These are phyloP conservation scores for Entoloma clypeatum DNA, from an alignment of 1,284 basidiomycete genomes.

Conservation along the genomic window DNA sequence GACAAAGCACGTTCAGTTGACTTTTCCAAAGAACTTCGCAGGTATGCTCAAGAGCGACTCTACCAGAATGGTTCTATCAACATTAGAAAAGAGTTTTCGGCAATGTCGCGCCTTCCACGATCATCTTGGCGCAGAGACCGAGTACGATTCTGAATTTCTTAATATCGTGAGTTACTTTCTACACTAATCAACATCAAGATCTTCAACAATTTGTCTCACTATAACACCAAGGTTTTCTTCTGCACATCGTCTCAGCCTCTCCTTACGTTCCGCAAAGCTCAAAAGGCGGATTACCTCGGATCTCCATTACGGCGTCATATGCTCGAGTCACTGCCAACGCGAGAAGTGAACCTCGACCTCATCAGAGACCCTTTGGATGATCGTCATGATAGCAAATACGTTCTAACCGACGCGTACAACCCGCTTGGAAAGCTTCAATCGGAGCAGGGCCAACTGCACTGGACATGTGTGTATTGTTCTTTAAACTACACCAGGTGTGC, in stretches of 20 bases:
- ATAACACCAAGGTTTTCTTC: conserved; percentile 64
- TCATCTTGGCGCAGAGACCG: conserved; percentile 38
- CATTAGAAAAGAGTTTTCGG: conserved; percentile 62
- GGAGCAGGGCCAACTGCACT: conserved; percentile 62
- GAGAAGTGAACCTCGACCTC: conserved; percentile 52
- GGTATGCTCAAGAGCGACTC: conserved; percentile 63
- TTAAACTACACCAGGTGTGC: conserved; percentile 4
- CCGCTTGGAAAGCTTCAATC: conserved; percentile 59
- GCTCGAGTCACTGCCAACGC: conserved; percentile 38
- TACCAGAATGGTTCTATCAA: conserved; percentile 63
- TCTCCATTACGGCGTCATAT: conserved; percentile 62
- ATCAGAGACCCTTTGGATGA: conserved; percentile 38
- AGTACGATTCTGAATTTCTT: conserved; percentile 53
- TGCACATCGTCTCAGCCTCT: conserved; percentile 60
- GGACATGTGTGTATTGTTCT: conserved; percentile 57
- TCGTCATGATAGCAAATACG: conserved; percentile 38
- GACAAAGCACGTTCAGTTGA: neutral
- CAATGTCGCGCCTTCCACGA: conserved; percentile 84
- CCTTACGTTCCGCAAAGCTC: conserved; percentile 61
- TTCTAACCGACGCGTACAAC: conserved; percentile 61
- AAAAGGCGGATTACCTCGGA: conserved; percentile 55
- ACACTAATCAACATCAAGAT: neutral
- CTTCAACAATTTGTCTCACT: conserved; percentile 1
- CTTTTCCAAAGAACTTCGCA: conserved; percentile 41
- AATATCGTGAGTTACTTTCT: conserved; percentile 60